Percentiles rank a stretch among this genome's conserved stretches.
phyloP scores from a whole-genome alignment of 2,329 filamentous ascomycete genomes.

The Sporothrix inflata region DNA sequence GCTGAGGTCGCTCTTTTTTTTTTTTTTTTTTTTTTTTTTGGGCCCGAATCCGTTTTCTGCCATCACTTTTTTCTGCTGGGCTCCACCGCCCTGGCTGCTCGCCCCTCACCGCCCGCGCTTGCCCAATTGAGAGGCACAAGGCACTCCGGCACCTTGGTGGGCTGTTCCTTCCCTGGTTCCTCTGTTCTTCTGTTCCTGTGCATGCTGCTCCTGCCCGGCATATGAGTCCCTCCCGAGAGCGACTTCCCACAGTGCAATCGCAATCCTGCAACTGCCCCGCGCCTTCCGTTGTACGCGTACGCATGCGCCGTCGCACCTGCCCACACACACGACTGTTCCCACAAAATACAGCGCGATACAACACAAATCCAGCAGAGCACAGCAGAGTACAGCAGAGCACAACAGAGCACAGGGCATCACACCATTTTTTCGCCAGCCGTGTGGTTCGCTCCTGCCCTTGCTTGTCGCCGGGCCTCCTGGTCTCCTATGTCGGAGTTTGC shows the following conservation, averaged over 20 bases:
- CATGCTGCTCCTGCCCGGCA: not conserved
- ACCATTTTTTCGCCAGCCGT: not conserved
- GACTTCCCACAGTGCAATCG: not conserved
- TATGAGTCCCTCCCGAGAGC: not conserved
- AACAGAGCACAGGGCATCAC: not conserved
- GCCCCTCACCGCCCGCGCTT: conserved; percentile 18
- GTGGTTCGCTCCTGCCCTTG: conserved; percentile 4
- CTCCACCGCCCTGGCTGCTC: not conserved
- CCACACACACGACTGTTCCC: not conserved
- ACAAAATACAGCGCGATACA: not conserved
- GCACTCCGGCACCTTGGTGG: not conserved
- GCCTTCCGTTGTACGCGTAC: not conserved
- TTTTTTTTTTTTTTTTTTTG: conserved; percentile 30
- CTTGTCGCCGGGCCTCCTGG: not conserved
- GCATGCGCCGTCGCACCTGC: not conserved
- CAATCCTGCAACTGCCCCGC: not conserved
- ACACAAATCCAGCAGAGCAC: not conserved
- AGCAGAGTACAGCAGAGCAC: not conserved
- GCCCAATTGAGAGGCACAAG: not conserved
- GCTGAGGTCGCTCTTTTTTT: conserved; percentile 26
- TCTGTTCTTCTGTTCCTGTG: no score
- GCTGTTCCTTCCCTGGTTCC: not conserved
- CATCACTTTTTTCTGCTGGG: conserved; percentile 23
- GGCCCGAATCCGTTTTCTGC: conserved; percentile 18
- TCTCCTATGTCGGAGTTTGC: conserved; percentile 17